Evolutionary conservation across 106 monocot species (phyloP).

Genomic region (Acorus gramineus): DNA sequence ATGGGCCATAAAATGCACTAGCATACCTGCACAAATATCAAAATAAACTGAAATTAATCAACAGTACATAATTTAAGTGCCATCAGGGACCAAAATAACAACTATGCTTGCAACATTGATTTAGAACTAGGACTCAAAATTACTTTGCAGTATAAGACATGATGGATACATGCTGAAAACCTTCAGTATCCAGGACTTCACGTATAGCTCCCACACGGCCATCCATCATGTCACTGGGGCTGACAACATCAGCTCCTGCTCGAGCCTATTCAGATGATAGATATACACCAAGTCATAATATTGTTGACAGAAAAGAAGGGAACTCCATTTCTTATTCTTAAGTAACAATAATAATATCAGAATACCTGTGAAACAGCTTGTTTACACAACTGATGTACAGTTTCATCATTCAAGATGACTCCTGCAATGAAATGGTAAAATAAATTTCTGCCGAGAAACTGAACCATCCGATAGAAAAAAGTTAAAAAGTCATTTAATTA

Average conservation of each 20-base stretch:
- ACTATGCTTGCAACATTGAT: background rate
- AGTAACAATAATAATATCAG: background rate
- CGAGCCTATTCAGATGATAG: slow-evolving; percentile 40
- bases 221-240: slow-evolving; percentile 99
- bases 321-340: no score
- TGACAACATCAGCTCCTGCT: slow-evolving; percentile 96
- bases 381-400: slow-evolving; percentile 93
- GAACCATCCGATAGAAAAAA: no score
- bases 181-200: slow-evolving; percentile 76
- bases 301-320: background rate
- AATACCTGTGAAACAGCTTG: slow-evolving; percentile 93
- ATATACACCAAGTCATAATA: background rate
- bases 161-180: slow-evolving; percentile 87
- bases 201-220: slow-evolving; percentile 85
- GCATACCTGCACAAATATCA: slow-evolving; percentile 60
- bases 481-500: no score
- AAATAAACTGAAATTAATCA: background rate
- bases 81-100: background rate
- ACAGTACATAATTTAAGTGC: background rate
- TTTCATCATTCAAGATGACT: slow-evolving; percentile 99
- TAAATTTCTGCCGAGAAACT: no score
- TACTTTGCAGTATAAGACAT: slow-evolving; percentile 99
- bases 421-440: slow-evolving; percentile 25
- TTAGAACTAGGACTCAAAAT: background rate
- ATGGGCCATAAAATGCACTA: slow-evolving; percentile 97